Percentiles rank a stretch among this genome's conserved stretches.
phyloP scores from a whole-genome alignment of 2,329 filamentous ascomycete species.

The Apiospora aurea region DNA sequence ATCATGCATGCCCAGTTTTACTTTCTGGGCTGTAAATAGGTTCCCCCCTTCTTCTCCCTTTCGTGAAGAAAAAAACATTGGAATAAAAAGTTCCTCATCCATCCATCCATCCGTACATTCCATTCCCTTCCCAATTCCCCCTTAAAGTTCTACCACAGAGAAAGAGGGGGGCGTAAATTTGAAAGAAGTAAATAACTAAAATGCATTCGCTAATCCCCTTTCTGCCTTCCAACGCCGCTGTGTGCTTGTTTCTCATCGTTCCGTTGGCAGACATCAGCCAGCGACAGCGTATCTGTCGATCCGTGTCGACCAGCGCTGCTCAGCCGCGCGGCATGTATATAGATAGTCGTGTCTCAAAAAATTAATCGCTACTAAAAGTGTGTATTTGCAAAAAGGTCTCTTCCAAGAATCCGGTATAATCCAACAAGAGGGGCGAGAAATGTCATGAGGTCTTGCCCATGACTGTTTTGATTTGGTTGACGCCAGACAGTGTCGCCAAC shows the following conservation, averaged over 20 bases:
- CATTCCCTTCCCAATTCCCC: not conserved
- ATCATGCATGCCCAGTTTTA: not conserved
- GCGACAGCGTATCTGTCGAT: constrained; percentile 15
- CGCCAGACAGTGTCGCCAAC: not conserved
- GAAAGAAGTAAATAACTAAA: not conserved
- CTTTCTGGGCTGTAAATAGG: no score
- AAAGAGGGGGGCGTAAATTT: not conserved
- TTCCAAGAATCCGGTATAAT: constrained; percentile 24
- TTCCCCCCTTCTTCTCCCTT: not conserved
- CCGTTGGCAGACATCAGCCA: constrained; percentile 8
- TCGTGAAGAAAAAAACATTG: not conserved
- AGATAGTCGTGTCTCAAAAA: constrained; percentile 20
- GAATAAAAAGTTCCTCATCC: not conserved
- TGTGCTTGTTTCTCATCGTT: constrained; percentile 9
- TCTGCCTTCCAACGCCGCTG: constrained; percentile 13
- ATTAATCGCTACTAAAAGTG: constrained; percentile 22
- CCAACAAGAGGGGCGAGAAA: constrained; percentile 23
- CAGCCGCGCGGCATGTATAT: constrained; percentile 5
- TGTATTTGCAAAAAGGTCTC: constrained; percentile 23
- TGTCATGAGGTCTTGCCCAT: constrained; percentile 16
- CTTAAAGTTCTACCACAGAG: constrained; percentile 13
- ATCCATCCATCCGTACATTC: not conserved
- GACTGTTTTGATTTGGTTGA: not conserved
- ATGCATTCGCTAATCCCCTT: constrained; percentile 8
- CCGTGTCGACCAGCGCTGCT: constrained; percentile 16